Evolutionary conservation across 75 land plant species (phyloP), one percentile per base, ranked within the genome.

Genomic region (Picea sitchensis): DNA sequence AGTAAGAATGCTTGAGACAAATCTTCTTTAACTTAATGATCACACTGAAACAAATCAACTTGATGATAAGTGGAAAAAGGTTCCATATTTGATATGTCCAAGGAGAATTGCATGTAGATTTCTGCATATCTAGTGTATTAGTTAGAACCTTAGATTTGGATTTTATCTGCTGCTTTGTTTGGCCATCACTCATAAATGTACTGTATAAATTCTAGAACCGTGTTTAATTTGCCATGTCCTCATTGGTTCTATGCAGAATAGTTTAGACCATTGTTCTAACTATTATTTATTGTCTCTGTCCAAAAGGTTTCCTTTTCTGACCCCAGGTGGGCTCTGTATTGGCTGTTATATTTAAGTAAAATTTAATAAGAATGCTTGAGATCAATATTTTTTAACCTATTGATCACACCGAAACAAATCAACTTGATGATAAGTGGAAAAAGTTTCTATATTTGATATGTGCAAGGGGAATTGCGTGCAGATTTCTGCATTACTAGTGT

Each of bases 131-230:
- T 41, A 41, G 44, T 41, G 44, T 41, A 41, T 41, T 41, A 90
- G n/a, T 81, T 97, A 26, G 26, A 26, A 26, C 26, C 26, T 26
- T 26, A 47, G 81, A 75, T 14, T 59, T 83, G 68, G 98, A 97
- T 79, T 90, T 90, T 97, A 36, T 90, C 98, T 58, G 84, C 79
- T 81, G 98, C 98, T 78, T 89, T 97, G 80, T 93, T 97, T 74
- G 99, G 99, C 17, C 90, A 64, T 77, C 95, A 98, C 21, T 92
- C 99, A 73, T 83, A 92, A 67, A 91, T 98, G 99, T 96, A 81
- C 54, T 23, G 21, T 38, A 34, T 61, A 64, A 51, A 51, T 34
- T 38, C 34, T n/a, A 58, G 61, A 36, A n/a, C 77, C 1, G 3
- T 41, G 6, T 47, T 47, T 73, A n/a, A 14, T 3, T 76, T 26